Base-by-base conservation (phyloP, 2,329 filamentous ascomycete genomes). In the Talaromyces sp. region DNA sequence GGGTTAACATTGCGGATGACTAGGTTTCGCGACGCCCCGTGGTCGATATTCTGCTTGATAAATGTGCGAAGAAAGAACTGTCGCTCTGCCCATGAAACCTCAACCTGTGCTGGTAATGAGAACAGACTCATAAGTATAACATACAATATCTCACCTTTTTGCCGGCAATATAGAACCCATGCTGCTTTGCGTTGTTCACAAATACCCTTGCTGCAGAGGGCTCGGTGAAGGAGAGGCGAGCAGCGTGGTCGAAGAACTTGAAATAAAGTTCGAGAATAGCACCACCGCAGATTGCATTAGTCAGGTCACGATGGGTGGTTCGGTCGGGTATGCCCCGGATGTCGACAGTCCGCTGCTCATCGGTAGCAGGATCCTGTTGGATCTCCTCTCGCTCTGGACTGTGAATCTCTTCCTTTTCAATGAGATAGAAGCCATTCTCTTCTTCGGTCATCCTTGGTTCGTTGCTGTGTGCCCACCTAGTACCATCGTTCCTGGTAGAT, bases 21-120 rank as follows among this genome's bases (percentile, higher is more conserved):
- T 42, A 96, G 73, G 68, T 94, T 95, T 63, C 91, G 86, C 50
- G 86, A 89, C 14, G 89, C 89, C 14, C 90, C 90, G 55, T 75
- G 79, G 44, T 75, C 74, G 60, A 93, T 82, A 70, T 89, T 90
- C 72, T 83, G 80, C 27, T 83, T 82, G 58, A 92, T 80, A 71
- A 91, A 85, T 2, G 78, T 76, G 1, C 84, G 80, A 8, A 94
- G 78, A 34, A 82, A 80, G 69, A 88, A 92, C 68, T 93, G 90
- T 12, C 85, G 84, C 40, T 91, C 85, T 57, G 82, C 84, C 91
- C 90, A 94, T 63, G 79, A 80, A 42, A 90, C 80, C 14, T 87
- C 82, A 55, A 92, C 79, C 89, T 93, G 62, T 56, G 18, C 30
- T 47, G 61, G 60, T 56, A 52, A n/a, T 5, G 4, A n/a, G 14